Evolutionary conservation across 139 green algal genomes (phyloP).

Genomic region (Astrephomene gubernaculifera): DNA sequence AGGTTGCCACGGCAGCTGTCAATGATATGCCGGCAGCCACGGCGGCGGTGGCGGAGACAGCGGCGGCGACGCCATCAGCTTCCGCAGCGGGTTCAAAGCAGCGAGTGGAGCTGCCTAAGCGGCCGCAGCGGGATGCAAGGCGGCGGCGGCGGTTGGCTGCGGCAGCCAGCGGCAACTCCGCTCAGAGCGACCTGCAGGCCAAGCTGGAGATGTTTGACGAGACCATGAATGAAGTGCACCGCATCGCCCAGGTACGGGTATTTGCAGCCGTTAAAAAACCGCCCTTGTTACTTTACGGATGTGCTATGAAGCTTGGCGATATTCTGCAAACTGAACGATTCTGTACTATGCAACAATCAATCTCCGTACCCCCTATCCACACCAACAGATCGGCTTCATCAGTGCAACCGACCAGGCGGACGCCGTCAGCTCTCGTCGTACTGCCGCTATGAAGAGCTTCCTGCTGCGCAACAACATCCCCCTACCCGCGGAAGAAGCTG

Average conservation of each 20-base stretch:
- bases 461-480: background rate
- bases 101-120: background rate
- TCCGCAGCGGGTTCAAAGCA: background rate
- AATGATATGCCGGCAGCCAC: too few species aligned
- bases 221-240: background rate
- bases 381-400: slow-evolving; percentile 5
- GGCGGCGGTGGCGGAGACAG: background rate
- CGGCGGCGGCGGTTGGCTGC: background rate
- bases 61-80: background rate
- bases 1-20: background rate
- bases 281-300: too few species aligned
- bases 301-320: too few species aligned
- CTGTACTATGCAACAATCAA: too few species aligned
- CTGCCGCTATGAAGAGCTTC: background rate
- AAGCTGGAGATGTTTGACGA: background rate
- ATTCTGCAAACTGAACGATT: too few species aligned
- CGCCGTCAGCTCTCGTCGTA: background rate
- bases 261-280: too few species aligned
- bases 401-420: background rate
- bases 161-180: background rate
- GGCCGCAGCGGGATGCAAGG: background rate
- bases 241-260: background rate
- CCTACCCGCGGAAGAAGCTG: background rate
- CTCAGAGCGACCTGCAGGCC: background rate
- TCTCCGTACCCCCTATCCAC: background rate